Conservation (phyloP, 495 filamentous ascomycete species). For the Daldinia decipiens region DNA sequence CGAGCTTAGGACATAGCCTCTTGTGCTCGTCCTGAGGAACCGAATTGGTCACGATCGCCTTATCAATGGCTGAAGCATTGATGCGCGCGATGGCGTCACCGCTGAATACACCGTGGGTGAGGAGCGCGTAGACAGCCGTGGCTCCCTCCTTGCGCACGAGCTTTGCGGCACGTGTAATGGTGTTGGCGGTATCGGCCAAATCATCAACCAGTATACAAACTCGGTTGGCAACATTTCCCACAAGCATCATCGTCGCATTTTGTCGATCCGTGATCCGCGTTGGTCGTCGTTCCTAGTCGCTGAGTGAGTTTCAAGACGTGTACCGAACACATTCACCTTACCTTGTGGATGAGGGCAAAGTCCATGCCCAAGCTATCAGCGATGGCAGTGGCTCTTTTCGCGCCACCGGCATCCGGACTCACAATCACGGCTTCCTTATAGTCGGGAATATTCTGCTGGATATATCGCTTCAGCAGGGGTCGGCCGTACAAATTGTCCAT, state of each 20-base stretch:
- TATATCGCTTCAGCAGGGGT: slow-evolving; percentile 88
- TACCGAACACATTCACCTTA: slow-evolving; percentile 56
- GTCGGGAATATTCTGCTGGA: slow-evolving; percentile 85
- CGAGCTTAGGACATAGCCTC: slow-evolving; percentile 82
- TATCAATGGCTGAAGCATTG: slow-evolving; percentile 88
- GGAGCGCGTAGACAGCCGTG: slow-evolving; percentile 83
- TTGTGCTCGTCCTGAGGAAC: slow-evolving; percentile 87
- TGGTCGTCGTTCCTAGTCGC: slow-evolving; percentile 87
- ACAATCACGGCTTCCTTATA: slow-evolving; percentile 91
- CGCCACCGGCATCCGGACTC: slow-evolving; percentile 94
- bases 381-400: slow-evolving; percentile 96
- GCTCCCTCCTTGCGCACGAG: slow-evolving; percentile 94
- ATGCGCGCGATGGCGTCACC: slow-evolving; percentile 95
- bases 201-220: slow-evolving; percentile 94
- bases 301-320: slow-evolving; percentile 52
- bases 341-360: slow-evolving; percentile 98
- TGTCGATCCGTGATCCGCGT: slow-evolving; percentile 92
- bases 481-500: slow-evolving; percentile 96
- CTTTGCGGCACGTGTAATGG: slow-evolving; percentile 96
- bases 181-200: slow-evolving; percentile 94
- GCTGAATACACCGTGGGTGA: slow-evolving; percentile 94
- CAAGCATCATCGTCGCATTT: slow-evolving; percentile 98
- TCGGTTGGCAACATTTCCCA: slow-evolving; percentile 83
- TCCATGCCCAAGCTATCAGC: slow-evolving; percentile 91
- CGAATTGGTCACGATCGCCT: slow-evolving; percentile 92